Conservation (phyloP, 148 eudicot genomes). For the Dysphania ambrosioides region DNA sequence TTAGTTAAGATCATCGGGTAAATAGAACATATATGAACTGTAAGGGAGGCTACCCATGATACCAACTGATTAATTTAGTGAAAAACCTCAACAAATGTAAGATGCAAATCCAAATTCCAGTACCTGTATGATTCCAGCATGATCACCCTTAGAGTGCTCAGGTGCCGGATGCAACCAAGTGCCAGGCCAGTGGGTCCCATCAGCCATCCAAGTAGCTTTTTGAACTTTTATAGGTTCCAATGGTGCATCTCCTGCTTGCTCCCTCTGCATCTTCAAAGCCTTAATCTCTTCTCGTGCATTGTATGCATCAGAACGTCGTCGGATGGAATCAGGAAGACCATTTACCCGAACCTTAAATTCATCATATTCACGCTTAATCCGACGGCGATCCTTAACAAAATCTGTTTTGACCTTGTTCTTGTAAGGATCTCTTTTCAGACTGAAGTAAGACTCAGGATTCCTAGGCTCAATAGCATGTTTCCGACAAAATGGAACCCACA, state of each 20-base stretch:
- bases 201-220: constrained; percentile 94
- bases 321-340: constrained; percentile 83
- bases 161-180: constrained; percentile 67
- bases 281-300: constrained; percentile 88
- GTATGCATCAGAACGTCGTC: constrained; percentile 87
- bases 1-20: neutral
- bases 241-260: constrained; percentile 51
- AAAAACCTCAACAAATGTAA: neutral
- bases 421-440: constrained; percentile 72
- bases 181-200: constrained; percentile 95
- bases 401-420: constrained; percentile 76
- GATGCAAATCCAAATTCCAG: neutral
- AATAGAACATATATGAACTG: neutral
- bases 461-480: constrained; percentile 85
- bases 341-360: constrained; percentile 91
- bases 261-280: constrained; percentile 74
- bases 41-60: neutral
- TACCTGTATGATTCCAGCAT: constrained; percentile 97
- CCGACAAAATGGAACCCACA: constrained; percentile 94
- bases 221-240: constrained; percentile 58
- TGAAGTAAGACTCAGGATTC: constrained; percentile 80
- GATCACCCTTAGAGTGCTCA: constrained; percentile 85
- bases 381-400: constrained; percentile 88
- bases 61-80: neutral
- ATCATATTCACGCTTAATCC: constrained; percentile 92